Evolutionary conservation across 192 early-diverging fungal genomes (phyloP).

Genomic region (Bifiguratus adelaidae): DNA sequence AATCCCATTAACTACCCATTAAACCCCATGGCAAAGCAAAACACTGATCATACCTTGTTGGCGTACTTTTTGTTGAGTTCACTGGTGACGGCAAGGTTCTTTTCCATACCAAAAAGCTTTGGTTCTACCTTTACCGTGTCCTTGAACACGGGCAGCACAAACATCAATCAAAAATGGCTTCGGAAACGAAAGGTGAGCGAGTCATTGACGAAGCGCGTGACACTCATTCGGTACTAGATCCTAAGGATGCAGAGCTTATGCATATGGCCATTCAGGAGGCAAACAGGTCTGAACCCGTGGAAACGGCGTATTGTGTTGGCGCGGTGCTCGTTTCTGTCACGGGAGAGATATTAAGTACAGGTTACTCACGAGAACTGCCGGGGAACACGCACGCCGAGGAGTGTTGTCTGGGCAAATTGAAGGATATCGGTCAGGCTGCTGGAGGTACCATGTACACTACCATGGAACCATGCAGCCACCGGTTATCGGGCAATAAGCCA

Average conservation of each 20-base stretch:
- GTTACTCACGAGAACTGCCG: conserved; percentile 85
- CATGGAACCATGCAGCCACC: conserved; percentile 90
- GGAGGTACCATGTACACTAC: conserved; percentile 83
- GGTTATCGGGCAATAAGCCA: conserved; percentile 57
- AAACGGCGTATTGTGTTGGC: conserved; percentile 88
- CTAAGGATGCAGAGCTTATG: conserved; percentile 63
- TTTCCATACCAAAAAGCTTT: conserved; percentile 62
- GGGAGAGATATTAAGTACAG: conserved; percentile 60
- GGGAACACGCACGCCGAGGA: conserved; percentile 98
- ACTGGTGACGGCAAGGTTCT: conserved; percentile 70
- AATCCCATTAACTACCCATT: too few relatives aligned
- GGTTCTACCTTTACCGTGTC: conserved; percentile 84
- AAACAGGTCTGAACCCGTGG: conserved; percentile 58
- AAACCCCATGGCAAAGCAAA: too few relatives aligned
- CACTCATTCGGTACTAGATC: too few relatives aligned
- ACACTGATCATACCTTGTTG: conserved; percentile 79
- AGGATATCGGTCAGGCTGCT: conserved; percentile 3
- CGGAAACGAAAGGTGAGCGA: too few relatives aligned
- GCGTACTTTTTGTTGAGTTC: conserved; percentile 89
- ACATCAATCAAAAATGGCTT: too few relatives aligned
- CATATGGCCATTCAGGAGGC: conserved; percentile 77
- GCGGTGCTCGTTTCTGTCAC: conserved; percentile 46
- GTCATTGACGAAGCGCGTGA: too few relatives aligned
- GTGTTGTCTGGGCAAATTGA: conserved; percentile 72
- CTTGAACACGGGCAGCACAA: conserved; percentile 66